Conservation (phyloP, 2,329 filamentous ascomycete genomes). For the Trichophaea hybrida region DNA sequence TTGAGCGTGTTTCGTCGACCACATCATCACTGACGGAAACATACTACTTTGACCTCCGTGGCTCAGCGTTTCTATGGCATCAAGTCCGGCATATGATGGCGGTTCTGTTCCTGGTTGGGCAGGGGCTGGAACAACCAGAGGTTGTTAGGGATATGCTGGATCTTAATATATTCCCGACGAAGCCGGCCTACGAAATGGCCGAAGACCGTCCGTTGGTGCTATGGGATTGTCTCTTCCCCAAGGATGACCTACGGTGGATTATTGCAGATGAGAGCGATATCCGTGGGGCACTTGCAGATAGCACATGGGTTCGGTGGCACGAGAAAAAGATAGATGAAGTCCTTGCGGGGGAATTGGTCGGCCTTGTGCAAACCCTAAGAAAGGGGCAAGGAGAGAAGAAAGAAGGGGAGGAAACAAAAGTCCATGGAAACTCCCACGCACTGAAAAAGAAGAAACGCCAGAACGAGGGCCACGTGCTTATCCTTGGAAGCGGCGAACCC, state of each 20-base stretch:
- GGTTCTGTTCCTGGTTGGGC: conserved; percentile 80
- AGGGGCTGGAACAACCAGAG: conserved; percentile 64
- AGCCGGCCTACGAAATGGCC: conserved; percentile 81
- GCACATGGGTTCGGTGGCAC: conserved; percentile 72
- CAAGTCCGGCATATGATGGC: conserved; percentile 93
- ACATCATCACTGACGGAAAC: background rate
- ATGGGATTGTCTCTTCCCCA: conserved; percentile 81
- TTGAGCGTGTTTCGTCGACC: conserved; percentile 48
- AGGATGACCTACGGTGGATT: conserved; percentile 10
- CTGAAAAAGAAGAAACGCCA: conserved; percentile 3
- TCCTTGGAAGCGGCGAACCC: conserved; percentile 41
- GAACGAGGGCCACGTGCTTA: conserved; percentile 11
- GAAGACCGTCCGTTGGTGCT: conserved; percentile 79
- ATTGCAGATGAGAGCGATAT: conserved; percentile 35
- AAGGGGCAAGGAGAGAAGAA: conserved; percentile 2
- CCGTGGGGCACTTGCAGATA: conserved; percentile 44
- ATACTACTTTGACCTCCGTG: conserved; percentile 77
- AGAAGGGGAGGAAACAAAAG: background rate
- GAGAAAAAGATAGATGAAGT: conserved; percentile 80
- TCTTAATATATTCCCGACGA: conserved; percentile 63
- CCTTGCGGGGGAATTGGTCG: conserved; percentile 57
- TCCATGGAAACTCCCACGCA: background rate
- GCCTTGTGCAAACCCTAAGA: background rate
- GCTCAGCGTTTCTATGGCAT: conserved; percentile 93
- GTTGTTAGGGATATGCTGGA: conserved; percentile 65